These are phyloP conservation scores for Boletus semigastroideus DNA, from an alignment of 1,284 basidiomycete species.

Conservation along the genomic window DNA sequence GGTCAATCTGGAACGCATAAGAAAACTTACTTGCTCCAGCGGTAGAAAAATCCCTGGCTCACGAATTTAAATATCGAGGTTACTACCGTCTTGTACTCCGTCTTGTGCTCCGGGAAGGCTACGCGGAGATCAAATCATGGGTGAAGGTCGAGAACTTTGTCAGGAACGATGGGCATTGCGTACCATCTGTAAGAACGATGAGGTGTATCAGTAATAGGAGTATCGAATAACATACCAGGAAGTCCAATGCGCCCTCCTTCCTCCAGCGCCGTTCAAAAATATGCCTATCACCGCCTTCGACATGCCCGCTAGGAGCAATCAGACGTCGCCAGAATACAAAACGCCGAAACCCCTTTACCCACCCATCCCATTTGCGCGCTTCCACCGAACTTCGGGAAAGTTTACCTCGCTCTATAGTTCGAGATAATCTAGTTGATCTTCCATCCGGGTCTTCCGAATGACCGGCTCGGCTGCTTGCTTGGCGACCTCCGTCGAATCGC, in stretches of 20 bases:
- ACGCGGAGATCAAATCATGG: constrained; percentile 77
- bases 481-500: constrained; percentile 36
- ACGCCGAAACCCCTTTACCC: constrained; percentile 30
- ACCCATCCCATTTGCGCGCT: constrained; percentile 76
- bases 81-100: constrained; percentile 27
- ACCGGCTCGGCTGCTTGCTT: constrained; percentile 27
- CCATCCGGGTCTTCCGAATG: constrained; percentile 21
- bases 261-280: constrained; percentile 86
- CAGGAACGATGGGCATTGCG: constrained; percentile 90
- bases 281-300: constrained; percentile 68
- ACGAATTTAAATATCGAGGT: constrained; percentile 50
- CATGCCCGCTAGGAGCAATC: constrained; percentile 53
- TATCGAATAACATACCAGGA: constrained; percentile 58
- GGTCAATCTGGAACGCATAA: neutral
- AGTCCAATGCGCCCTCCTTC: constrained; percentile 78
- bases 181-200: constrained; percentile 70
- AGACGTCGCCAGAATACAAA: neutral
- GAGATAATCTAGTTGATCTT: constrained; percentile 48
- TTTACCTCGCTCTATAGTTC: constrained; percentile 73
- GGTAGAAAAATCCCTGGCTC: constrained; percentile 68
- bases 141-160: constrained; percentile 72
- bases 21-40: constrained; percentile 56
- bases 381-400: constrained; percentile 76
- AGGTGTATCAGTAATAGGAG: neutral
- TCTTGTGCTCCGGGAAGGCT: constrained; percentile 43